A percentile compares a stretch with the other conserved stretches of the same genome.
Conservation (phyloP, 805 yeast genomes). For the Schizosaccharomyces lindneri region DNA sequence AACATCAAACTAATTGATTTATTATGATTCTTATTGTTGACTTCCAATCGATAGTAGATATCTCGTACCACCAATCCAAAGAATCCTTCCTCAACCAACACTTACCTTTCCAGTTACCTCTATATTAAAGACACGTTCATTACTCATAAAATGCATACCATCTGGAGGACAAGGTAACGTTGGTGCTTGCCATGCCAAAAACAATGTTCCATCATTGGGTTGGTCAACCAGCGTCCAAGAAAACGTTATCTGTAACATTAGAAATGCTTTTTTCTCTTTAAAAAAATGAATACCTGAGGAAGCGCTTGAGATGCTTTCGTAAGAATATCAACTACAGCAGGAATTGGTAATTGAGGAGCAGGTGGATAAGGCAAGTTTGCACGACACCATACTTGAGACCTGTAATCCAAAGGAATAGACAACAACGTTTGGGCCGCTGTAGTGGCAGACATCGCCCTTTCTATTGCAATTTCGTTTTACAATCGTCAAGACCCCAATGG, state of each 20-base stretch:
- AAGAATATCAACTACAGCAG: not conserved
- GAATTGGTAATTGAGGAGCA: not conserved
- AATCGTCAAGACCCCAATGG: no score
- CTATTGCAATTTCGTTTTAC: not conserved
- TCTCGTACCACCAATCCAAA: not conserved
- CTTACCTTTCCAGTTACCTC: not conserved
- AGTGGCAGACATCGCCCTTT: not conserved
- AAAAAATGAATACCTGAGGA: not conserved
- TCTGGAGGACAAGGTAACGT: conserved; percentile 1
- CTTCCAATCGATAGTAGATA: not conserved
- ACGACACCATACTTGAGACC: conserved; percentile 1
- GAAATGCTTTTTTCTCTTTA: not conserved
- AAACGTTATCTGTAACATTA: not conserved
- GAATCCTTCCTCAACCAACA: not conserved
- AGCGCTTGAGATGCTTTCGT: not conserved
- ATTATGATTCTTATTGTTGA: not conserved
- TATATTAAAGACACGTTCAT: not conserved
- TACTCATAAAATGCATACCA: not conserved
- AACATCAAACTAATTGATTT: not conserved
- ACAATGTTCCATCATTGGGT: not conserved
- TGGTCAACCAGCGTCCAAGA: not conserved
- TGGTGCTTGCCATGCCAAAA: not conserved
- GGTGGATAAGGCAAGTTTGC: not conserved
- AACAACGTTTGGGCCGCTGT: not conserved
- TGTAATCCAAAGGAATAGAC: not conserved